These are phyloP conservation scores for Penicillium herquei DNA, from an alignment of 495 filamentous ascomycete genomes.

Conservation along the genomic window DNA sequence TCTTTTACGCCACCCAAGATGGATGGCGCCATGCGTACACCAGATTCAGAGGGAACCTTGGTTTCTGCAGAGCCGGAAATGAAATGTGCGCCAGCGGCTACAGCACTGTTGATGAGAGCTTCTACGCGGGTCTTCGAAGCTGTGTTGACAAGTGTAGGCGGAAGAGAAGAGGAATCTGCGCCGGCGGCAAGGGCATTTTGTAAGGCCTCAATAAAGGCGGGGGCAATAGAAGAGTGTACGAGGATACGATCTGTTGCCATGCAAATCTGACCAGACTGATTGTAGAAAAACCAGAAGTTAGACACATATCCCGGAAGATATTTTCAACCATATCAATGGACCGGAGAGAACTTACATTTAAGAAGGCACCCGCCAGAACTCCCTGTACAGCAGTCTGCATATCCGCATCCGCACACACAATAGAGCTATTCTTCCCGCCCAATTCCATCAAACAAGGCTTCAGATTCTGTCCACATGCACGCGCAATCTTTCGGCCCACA, in stretches of 20 bases:
- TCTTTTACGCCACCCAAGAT: conserved; percentile 64
- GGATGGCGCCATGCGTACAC: conserved; percentile 66
- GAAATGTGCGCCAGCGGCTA: conserved; percentile 63
- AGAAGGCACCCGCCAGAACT: conserved; percentile 49
- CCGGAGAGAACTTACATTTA: conserved; percentile 35
- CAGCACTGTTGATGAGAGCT: conserved; percentile 59
- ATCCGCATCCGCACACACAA: conserved; percentile 58
- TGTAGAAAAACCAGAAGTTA: background rate
- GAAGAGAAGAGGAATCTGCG: conserved; percentile 40
- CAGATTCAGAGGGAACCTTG: conserved; percentile 37
- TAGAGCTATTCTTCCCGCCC: conserved; percentile 59
- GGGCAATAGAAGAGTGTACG: conserved; percentile 65
- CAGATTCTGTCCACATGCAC: conserved; percentile 49
- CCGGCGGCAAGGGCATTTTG: conserved; percentile 47
- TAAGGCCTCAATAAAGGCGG: conserved; percentile 50
- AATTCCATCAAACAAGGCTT: conserved; percentile 64
- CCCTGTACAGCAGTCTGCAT: conserved; percentile 49
- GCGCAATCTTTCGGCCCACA: conserved; percentile 56
- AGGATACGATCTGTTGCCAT: conserved; percentile 88
- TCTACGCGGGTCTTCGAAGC: conserved; percentile 63
- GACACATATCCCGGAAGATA: background rate
- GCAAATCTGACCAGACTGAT: conserved; percentile 75
- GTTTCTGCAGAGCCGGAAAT: conserved; percentile 48
- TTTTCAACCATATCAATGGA: background rate
- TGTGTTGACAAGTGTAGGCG: conserved; percentile 60